Evolutionary conservation across 2,329 filamentous ascomycete genomes (phyloP), one percentile per base, ranked within the genome.

Genomic region (Coleophoma eucalyptorum): DNA sequence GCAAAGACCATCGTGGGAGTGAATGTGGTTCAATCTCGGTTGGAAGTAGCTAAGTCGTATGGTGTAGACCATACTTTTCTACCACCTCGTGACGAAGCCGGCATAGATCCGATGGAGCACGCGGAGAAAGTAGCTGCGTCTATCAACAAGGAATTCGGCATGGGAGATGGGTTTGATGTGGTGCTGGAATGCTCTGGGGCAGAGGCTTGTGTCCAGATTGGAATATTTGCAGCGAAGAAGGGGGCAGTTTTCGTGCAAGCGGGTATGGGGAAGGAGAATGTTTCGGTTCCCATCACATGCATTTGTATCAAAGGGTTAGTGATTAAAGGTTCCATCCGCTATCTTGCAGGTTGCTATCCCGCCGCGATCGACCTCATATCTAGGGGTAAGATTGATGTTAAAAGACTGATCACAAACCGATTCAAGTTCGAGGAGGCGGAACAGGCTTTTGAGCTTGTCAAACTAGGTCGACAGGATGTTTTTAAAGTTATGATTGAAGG

Each of bases 361-460:
- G 60, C 66, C 5, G 77, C 77, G 0, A 65, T 80, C 0, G 66
- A 74, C 32, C 62, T 81, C 58, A 80, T 97, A 34, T 83, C 90
- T 75, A 90, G 86, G 65, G 90, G 90, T 2, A 81, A 97, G 4
- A 81, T 97, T 62, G 83, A 95, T 66, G 73, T 97, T 66, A 80
- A 80, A 62, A 87, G 81, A 70, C 73, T 97, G 55, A 90, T 97
- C 34, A 97, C 93, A 38, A 93, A 97, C 75, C 80, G 90, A 18
- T 97, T 87, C 72, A 75, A 79, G 58, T 73, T 97, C 38, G 92
- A 96, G 72, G 87, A 97, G 67, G 91, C 91, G 0, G 70, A 94
- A 26, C 82, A 93, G 71, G 93, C 93, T 7, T 97, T 97, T 69
- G 84, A 91, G 73, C n/a, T n/a, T n/a, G n/a, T n/a, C n/a, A n/a